Evolutionary conservation across 306 rosid genomes (phyloP).

Genomic region (Crataegus laevigata): DNA sequence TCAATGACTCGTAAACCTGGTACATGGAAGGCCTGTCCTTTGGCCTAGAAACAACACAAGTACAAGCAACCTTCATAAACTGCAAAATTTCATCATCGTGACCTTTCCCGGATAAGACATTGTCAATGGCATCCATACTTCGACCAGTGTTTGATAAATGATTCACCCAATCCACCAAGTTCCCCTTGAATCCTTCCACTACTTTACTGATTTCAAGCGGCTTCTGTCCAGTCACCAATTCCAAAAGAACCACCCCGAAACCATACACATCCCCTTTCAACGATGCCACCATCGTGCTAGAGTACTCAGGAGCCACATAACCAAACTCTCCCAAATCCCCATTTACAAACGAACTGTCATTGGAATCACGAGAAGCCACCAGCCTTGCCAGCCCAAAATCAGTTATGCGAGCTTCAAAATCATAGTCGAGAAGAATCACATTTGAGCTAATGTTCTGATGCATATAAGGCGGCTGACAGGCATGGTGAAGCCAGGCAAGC

Average conservation of each 20-base stretch:
- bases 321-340: constrained; percentile 54
- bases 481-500: constrained; percentile 60
- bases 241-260: constrained; percentile 51
- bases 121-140: constrained; percentile 34
- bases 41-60: constrained; percentile 46
- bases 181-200: constrained; percentile 44
- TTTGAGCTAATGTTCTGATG: constrained; percentile 51
- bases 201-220: constrained; percentile 31
- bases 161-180: constrained; percentile 46
- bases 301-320: constrained; percentile 53
- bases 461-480: constrained; percentile 41
- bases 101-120: constrained; percentile 38
- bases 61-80: constrained; percentile 37
- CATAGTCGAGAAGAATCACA: constrained; percentile 48
- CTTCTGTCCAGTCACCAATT: constrained; percentile 46
- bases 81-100: constrained; percentile 43
- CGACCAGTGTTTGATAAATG: constrained; percentile 29
- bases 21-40: constrained; percentile 55
- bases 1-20: constrained; percentile 43
- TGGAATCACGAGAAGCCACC: constrained; percentile 31
- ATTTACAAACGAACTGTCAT: constrained; percentile 41
- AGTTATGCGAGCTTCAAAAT: constrained; percentile 47
- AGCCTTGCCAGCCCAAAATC: constrained; percentile 52
- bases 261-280: constrained; percentile 52
- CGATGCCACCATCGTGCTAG: constrained; percentile 49